Conservation (phyloP, 2,329 filamentous ascomycete genomes). For the Thelonectria blattea region DNA sequence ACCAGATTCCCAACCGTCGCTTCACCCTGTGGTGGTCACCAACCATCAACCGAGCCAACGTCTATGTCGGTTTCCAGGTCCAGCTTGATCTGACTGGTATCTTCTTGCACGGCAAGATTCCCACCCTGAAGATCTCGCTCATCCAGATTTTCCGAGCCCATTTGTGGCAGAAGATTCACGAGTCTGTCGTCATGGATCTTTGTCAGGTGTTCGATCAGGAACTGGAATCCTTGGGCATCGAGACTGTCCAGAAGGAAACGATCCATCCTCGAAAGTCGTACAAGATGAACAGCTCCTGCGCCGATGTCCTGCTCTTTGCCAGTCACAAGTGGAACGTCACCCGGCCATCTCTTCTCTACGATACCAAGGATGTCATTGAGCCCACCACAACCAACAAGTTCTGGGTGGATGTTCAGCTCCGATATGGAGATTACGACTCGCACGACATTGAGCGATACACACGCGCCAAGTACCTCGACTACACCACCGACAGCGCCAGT, state of each 20-base stretch:
- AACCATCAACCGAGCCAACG: conserved; percentile 93
- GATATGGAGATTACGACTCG: conserved; percentile 98
- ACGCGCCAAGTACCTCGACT: conserved; percentile 96
- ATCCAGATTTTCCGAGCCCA: conserved; percentile 99
- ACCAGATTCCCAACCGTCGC: conserved; percentile 97
- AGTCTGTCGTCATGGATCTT: conserved; percentile 97
- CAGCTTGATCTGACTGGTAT: conserved; percentile 98
- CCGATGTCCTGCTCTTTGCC: conserved; percentile 94
- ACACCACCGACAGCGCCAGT: conserved; percentile 98
- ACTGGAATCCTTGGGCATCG: conserved; percentile 91
- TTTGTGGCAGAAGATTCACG: conserved; percentile 99
- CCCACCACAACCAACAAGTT: conserved; percentile 97
- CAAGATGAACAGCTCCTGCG: conserved; percentile 99
- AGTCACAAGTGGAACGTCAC: conserved; percentile 99
- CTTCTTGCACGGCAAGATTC: conserved; percentile 98
- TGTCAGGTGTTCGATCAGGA: conserved; percentile 99
- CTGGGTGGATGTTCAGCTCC: conserved; percentile 95
- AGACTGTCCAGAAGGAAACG: conserved; percentile 98
- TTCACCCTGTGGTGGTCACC: conserved; percentile 98
- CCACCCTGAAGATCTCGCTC: conserved; percentile 94
- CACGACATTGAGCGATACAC: conserved; percentile 99
- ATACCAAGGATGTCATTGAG: conserved; percentile 95
- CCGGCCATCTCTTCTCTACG: conserved; percentile 87
- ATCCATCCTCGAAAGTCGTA: conserved; percentile 99
- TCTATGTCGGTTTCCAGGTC: conserved; percentile 99